phyloP scores from a whole-genome alignment of 306 rosid genomes.

The Vachellia pachyceras region DNA sequence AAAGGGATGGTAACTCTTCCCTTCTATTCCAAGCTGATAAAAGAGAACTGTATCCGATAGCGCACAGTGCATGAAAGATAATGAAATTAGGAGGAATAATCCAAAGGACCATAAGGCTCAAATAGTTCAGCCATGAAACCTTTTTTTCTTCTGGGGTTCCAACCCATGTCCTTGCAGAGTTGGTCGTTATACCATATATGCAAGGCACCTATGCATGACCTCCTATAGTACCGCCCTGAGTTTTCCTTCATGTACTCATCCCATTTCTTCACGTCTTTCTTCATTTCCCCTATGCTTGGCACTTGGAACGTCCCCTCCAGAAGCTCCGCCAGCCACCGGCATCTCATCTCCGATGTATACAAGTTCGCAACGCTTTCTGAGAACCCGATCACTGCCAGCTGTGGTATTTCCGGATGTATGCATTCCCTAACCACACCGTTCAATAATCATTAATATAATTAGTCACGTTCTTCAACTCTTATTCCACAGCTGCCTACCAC shows the following conservation, averaged over 20 bases:
- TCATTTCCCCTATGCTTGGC: slow-evolving; percentile 69
- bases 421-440: slow-evolving; percentile 42
- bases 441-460: background rate
- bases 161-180: slow-evolving; percentile 74
- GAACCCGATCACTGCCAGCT: slow-evolving; percentile 56
- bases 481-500: background rate
- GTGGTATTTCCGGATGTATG: slow-evolving; percentile 55
- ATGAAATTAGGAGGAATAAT: slow-evolving; percentile 41
- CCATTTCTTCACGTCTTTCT: slow-evolving; percentile 57
- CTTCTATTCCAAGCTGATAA: background rate
- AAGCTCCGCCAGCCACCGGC: slow-evolving; percentile 73
- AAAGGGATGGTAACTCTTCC: background rate
- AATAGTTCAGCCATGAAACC: slow-evolving; percentile 65
- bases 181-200: slow-evolving; percentile 67
- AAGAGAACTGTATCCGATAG: background rate
- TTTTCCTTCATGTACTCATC: slow-evolving; percentile 42
- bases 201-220: slow-evolving; percentile 55
- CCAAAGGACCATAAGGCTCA: slow-evolving; percentile 67
- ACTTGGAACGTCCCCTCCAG: slow-evolving; percentile 56
- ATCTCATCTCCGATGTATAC: slow-evolving; percentile 69
- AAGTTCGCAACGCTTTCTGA: slow-evolving; percentile 53
- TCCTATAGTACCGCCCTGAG: slow-evolving; percentile 49
- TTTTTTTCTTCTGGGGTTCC: slow-evolving; percentile 66
- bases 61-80: background rate
- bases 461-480: background rate